Evolutionary conservation across 768 basidiomycete species (phyloP).

Genomic region (Pleurotus cornucopiae): DNA sequence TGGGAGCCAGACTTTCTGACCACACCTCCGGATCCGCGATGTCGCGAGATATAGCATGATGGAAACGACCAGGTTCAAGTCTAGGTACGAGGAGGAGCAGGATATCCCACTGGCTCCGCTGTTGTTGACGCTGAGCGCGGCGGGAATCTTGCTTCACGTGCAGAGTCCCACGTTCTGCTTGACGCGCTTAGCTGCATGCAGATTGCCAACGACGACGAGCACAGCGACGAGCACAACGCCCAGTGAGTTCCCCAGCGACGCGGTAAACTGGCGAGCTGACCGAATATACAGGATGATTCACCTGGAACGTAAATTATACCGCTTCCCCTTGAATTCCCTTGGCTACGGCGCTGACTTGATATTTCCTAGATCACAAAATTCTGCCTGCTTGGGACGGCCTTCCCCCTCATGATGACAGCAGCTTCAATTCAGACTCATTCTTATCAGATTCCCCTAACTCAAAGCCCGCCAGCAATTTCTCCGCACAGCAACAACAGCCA

Average conservation of each 20-base stretch:
- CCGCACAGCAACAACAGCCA: slow-evolving; percentile 3
- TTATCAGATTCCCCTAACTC: slow-evolving; percentile 14
- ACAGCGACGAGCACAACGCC: not conserved
- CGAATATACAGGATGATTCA: slow-evolving; percentile 37
- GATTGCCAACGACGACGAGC: not conserved
- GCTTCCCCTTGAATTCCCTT: slow-evolving; percentile 31
- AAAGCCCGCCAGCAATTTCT: slow-evolving; percentile 13
- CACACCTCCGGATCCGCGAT: no score
- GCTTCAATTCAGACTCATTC: slow-evolving; percentile 14
- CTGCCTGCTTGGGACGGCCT: slow-evolving; percentile 29
- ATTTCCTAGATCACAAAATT: slow-evolving; percentile 21
- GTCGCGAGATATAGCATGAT: no score
- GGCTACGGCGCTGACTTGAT: slow-evolving; percentile 39
- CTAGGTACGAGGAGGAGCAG: no score
- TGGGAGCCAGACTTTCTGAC: no score
- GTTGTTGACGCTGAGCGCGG: not conserved
- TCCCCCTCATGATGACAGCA: slow-evolving; percentile 16
- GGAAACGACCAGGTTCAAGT: not conserved
- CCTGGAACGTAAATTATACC: slow-evolving; percentile 47
- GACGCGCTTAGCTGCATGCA: not conserved
- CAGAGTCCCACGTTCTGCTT: slow-evolving; percentile 1
- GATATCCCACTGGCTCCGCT: not conserved
- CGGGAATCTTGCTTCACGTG: not conserved
- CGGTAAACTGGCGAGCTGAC: not conserved
- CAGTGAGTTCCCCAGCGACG: no score